These are phyloP conservation scores for Suaeda aralocaspica DNA, from an alignment of 148 eudicot species.

Conservation along the genomic window DNA sequence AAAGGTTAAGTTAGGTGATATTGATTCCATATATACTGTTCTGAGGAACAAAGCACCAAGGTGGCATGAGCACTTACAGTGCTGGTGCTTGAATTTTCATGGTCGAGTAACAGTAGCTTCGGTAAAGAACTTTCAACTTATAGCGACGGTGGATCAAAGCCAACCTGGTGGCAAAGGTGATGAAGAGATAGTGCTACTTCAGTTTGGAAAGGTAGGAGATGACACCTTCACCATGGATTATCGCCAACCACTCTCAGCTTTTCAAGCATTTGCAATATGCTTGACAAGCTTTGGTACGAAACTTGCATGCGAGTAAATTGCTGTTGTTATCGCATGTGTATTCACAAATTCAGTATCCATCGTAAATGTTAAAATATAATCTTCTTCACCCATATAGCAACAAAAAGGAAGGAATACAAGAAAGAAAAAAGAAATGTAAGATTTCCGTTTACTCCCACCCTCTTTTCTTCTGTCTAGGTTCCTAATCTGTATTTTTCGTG, in stretches of 20 bases:
- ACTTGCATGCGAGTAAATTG: slow-evolving; percentile 77
- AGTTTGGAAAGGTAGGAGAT: slow-evolving; percentile 90
- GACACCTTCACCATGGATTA: slow-evolving; percentile 94
- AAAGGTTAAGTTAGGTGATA: slow-evolving; percentile 31
- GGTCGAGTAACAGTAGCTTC: slow-evolving; percentile 96
- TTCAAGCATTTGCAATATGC: slow-evolving; percentile 95
- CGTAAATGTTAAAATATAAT: background rate
- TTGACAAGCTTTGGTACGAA: slow-evolving; percentile 95
- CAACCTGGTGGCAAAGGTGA: slow-evolving; percentile 87
- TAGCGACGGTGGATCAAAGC: slow-evolving; percentile 78
- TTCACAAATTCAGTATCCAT: slow-evolving; percentile 13
- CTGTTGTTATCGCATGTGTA: background rate
- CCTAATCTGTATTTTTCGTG: slow-evolving; percentile 7
- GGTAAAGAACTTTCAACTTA: slow-evolving; percentile 90
- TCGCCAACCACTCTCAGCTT: slow-evolving; percentile 87
- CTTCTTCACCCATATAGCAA: slow-evolving; percentile 1
- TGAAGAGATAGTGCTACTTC: slow-evolving; percentile 82
- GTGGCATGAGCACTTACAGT: slow-evolving; percentile 93
- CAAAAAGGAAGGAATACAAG: slow-evolving; percentile 4
- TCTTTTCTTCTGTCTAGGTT: background rate
- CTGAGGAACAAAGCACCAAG: slow-evolving; percentile 87
- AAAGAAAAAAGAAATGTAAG: slow-evolving; percentile 1
- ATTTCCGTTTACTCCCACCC: background rate
- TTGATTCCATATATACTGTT: slow-evolving; percentile 36
- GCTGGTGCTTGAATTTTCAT: slow-evolving; percentile 98